phyloP scores from a whole-genome alignment of 139 green algal genomes.

The Closterium sp. region DNA sequence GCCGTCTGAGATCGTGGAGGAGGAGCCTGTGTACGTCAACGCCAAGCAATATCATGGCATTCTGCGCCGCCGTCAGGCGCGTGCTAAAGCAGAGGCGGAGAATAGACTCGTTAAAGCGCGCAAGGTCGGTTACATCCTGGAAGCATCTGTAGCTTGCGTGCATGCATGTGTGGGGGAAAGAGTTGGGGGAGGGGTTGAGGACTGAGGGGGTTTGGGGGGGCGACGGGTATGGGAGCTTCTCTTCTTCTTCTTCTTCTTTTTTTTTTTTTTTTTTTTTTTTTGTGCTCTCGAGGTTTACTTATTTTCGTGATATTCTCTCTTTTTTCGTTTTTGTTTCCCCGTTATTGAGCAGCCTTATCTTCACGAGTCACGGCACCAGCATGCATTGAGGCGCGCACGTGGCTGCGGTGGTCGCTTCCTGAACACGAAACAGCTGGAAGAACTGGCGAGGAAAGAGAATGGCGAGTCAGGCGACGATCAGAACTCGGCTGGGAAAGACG shows the following conservation, averaged over 20 bases:
- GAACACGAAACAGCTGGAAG: conserved; percentile 48
- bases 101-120: conserved; percentile 64
- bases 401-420: conserved; percentile 69
- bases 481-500: neutral
- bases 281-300: neutral
- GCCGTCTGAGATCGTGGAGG: conserved; percentile 49
- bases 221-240: too few species aligned
- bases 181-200: too few species aligned
- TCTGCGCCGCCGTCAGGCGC: conserved; percentile 57
- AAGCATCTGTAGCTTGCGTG: neutral
- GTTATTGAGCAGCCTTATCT: conserved; percentile 62
- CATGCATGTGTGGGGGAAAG: neutral
- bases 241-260: neutral
- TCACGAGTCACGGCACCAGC: conserved; percentile 72
- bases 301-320: neutral
- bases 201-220: too few species aligned
- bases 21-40: conserved; percentile 73
- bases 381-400: conserved; percentile 62
- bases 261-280: neutral
- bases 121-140: conserved; percentile 32
- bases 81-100: conserved; percentile 65
- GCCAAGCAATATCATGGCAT: conserved; percentile 77
- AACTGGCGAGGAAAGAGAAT: conserved; percentile 27
- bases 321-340: neutral
- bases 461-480: neutral